phyloP scores from a whole-genome alignment of 2,329 filamentous ascomycete genomes.

The Ramularia collo-cygni region DNA sequence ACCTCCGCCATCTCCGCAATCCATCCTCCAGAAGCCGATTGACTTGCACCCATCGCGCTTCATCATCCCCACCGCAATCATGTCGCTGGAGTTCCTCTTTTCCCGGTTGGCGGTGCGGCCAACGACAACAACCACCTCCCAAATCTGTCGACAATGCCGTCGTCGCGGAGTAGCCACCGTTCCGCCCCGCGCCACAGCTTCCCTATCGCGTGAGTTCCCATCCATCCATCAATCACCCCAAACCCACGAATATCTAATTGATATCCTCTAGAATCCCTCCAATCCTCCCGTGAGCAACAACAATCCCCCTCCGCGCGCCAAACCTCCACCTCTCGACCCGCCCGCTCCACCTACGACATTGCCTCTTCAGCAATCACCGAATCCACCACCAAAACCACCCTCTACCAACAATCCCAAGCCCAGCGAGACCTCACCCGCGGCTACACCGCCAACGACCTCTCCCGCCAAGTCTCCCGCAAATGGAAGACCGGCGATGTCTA shows the following conservation, averaged over 20 bases:
- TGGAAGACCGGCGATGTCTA: conserved; percentile 82
- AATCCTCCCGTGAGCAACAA: conserved; percentile 5
- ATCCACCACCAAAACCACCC: conserved; percentile 11
- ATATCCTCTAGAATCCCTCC: conserved; percentile 7
- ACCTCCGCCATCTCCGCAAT: conserved; percentile 1
- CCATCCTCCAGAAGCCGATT: background rate
- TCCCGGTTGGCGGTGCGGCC: conserved; percentile 21
- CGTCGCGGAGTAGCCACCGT: conserved; percentile 20
- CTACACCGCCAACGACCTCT: conserved; percentile 42
- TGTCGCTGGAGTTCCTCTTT: conserved; percentile 27
- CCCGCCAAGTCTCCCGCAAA: conserved; percentile 59
- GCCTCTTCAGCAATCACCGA: conserved; percentile 6
- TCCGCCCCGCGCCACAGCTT: conserved; percentile 17
- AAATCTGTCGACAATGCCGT: conserved; percentile 27
- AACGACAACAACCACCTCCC: too few species aligned
- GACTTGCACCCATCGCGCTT: background rate
- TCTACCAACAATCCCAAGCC: conserved; percentile 2
- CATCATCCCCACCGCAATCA: conserved; percentile 12
- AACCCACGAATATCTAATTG: background rate
- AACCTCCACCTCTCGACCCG: background rate
- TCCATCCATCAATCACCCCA: background rate
- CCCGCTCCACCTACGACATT: conserved; percentile 8
- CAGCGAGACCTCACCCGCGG: conserved; percentile 19
- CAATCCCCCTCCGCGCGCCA: conserved; percentile 5
- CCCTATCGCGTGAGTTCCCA: conserved; percentile 12